Evolutionary conservation across 768 basidiomycete species (phyloP).

Genomic region (Naematelia encephala): DNA sequence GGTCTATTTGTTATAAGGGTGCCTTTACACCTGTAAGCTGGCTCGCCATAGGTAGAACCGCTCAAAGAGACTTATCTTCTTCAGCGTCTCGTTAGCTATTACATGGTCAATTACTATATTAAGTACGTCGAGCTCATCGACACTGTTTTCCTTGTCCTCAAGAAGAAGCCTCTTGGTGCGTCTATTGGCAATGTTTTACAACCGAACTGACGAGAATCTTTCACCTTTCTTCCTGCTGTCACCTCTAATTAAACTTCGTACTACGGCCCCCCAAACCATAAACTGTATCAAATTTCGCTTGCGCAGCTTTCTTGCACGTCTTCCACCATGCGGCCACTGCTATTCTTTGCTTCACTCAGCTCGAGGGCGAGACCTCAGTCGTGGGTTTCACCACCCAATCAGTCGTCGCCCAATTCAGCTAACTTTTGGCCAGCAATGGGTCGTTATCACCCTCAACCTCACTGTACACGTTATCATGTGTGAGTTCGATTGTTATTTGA

Average conservation of each 20-base stretch:
- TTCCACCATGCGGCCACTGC: slow-evolving; percentile 99
- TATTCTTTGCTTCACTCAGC: slow-evolving; percentile 85
- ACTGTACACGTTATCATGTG: slow-evolving; percentile 97
- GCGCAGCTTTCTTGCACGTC: slow-evolving; percentile 90
- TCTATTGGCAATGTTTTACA: neutral
- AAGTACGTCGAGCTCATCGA: slow-evolving; percentile 96
- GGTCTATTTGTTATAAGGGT: slow-evolving; percentile 68
- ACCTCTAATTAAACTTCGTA: neutral
- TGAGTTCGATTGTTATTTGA: slow-evolving; percentile 53
- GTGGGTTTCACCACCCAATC: slow-evolving; percentile 57
- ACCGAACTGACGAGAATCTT: neutral
- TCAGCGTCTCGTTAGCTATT: slow-evolving; percentile 89
- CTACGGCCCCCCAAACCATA: too few relatives aligned
- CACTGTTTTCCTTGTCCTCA: slow-evolving; percentile 93
- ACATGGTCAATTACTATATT: slow-evolving; percentile 99
- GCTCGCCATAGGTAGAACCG: neutral
- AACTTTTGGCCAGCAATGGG: slow-evolving; percentile 72
- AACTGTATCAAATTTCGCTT: neutral
- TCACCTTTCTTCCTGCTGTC: neutral
- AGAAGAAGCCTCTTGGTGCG: slow-evolving; percentile 95
- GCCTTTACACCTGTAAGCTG: slow-evolving; percentile 83
- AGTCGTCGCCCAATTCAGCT: neutral
- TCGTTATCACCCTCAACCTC: slow-evolving; percentile 86
- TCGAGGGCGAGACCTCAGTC: slow-evolving; percentile 90
- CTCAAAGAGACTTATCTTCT: slow-evolving; percentile 8